These are phyloP conservation scores for Pelargonium cotyledonis DNA, from an alignment of 441 rosid genomes.

Conservation along the genomic window DNA sequence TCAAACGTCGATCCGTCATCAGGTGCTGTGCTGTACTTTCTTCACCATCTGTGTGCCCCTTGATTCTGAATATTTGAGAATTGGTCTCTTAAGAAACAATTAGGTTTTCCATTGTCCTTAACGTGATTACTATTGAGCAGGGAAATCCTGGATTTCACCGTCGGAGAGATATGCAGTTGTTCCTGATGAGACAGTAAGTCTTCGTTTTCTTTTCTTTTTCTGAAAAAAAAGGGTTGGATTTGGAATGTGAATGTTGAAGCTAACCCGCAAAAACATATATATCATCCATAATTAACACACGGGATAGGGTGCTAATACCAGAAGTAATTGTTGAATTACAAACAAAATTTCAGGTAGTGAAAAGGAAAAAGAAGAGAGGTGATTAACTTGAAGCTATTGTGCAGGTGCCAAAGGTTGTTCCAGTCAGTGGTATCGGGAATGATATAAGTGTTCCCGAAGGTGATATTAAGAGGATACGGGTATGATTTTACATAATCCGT, in stretches of 20 bases:
- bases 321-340: background rate
- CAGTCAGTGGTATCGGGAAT: conserved; percentile 37
- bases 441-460: conserved; percentile 67
- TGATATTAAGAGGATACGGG: conserved; percentile 57
- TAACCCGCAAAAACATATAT: background rate
- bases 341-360: background rate
- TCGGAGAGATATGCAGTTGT: conserved; percentile 90
- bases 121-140: conserved; percentile 27
- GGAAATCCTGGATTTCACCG: conserved; percentile 82
- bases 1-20: conserved; percentile 55
- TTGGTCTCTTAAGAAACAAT: background rate
- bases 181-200: conserved; percentile 76
- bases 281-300: too few species aligned
- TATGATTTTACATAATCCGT: conserved; percentile 19
- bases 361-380: too few species aligned
- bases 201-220: background rate
- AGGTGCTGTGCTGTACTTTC: conserved; percentile 35
- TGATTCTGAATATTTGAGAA: background rate
- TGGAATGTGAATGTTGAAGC: background rate
- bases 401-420: conserved; percentile 37
- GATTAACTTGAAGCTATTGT: conserved; percentile 5
- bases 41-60: background rate
- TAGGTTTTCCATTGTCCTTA: background rate
- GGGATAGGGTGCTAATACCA: background rate
- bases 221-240: background rate